These are phyloP conservation scores for Kwoniella shivajii DNA, from an alignment of 1,284 basidiomycete genomes.

Conservation along the genomic window DNA sequence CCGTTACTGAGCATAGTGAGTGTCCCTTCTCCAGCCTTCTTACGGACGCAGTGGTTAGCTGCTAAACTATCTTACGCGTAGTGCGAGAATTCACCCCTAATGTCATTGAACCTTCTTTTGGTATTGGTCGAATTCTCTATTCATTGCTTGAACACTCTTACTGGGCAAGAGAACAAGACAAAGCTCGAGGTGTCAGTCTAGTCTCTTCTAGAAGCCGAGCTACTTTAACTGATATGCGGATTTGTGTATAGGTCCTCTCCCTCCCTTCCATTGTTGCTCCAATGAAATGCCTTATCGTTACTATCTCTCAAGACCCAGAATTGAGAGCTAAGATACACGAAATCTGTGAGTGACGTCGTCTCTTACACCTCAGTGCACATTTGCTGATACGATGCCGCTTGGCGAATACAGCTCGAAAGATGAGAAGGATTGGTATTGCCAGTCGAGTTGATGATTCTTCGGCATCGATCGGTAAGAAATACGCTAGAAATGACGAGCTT, in stretches of 20 bases:
- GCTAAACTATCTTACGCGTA: constrained; percentile 42
- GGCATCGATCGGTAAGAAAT: constrained; percentile 93
- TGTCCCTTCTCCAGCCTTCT: not conserved
- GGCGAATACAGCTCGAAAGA: constrained; percentile 66
- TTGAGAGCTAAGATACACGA: constrained; percentile 83
- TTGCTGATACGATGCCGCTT: not conserved
- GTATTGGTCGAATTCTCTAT: constrained; percentile 95
- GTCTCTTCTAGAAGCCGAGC: too few relatives aligned
- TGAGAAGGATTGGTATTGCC: constrained; percentile 85
- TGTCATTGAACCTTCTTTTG: constrained; percentile 98
- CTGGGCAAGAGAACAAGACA: constrained; percentile 90
- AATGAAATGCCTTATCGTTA: constrained; percentile 94
- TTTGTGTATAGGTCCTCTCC: constrained; percentile 71
- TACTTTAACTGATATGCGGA: too few relatives aligned
- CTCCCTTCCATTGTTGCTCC: constrained; percentile 90
- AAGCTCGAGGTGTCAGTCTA: constrained; percentile 81
- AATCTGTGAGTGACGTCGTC: constrained; percentile 70
- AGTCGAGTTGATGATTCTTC: constrained; percentile 94
- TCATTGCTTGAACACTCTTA: constrained; percentile 92
- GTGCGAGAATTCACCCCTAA: constrained; percentile 95
- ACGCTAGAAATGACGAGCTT: constrained; percentile 96
- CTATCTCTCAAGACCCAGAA: constrained; percentile 84
- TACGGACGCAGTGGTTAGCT: not conserved
- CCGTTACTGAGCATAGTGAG: constrained; percentile 85
- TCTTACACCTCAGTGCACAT: not conserved